A percentile compares a stretch with the other conserved stretches of the same genome.
Conservation (phyloP, 140 eudicot species). For the Artemisia princeps region DNA sequence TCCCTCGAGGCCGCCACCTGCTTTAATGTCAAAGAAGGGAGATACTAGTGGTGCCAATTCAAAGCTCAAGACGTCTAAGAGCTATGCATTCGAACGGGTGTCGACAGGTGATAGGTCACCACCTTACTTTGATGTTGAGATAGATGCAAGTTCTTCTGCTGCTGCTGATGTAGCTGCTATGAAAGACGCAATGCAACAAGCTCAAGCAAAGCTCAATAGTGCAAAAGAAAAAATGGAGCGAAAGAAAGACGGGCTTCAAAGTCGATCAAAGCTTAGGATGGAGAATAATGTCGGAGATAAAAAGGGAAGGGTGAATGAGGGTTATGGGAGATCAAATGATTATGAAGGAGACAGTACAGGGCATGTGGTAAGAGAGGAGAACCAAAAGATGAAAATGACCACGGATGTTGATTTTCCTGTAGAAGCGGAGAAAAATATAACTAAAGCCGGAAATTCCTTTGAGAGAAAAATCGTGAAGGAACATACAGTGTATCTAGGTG, state of each 20-base stretch:
- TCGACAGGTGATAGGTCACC: constrained; percentile 37
- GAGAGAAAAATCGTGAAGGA: neutral
- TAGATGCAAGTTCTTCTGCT: constrained; percentile 62
- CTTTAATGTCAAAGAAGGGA: constrained; percentile 36
- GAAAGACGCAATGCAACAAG: constrained; percentile 61
- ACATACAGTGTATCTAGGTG: neutral
- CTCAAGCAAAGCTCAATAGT: constrained; percentile 54
- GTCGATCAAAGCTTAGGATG: constrained; percentile 28
- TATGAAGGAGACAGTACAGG: constrained; percentile 29
- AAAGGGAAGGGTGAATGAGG: constrained; percentile 27
- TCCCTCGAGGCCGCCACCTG: constrained; percentile 85
- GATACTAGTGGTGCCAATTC: constrained; percentile 26
- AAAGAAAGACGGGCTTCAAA: constrained; percentile 45
- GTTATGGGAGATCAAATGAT: constrained; percentile 19
- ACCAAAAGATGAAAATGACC: constrained; percentile 4
- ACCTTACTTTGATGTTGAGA: constrained; percentile 64
- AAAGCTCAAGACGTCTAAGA: constrained; percentile 44
- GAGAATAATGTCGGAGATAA: constrained; percentile 23
- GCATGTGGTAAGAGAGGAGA: constrained; percentile 26
- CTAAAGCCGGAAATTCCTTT: neutral
- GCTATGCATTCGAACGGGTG: constrained; percentile 42
- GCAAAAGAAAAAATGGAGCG: constrained; percentile 45
- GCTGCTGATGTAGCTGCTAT: constrained; percentile 58
- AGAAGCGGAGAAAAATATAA: neutral
- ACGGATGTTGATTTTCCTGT: neutral